phyloP scores from a whole-genome alignment of 2,329 filamentous ascomycete species.

The Paecilomyces sp. region DNA sequence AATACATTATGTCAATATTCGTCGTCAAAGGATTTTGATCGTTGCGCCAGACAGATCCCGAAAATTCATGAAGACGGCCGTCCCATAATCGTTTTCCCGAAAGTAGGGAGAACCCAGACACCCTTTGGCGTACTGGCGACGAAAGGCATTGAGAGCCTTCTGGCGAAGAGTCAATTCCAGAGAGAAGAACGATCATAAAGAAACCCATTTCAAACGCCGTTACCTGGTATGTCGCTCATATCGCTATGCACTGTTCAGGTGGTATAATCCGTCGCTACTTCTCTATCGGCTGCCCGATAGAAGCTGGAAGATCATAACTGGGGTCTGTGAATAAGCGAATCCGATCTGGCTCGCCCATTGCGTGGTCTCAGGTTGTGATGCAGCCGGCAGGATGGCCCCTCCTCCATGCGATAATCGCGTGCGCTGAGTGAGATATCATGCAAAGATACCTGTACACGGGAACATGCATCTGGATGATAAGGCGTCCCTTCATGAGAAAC shows the following conservation, averaged over 20 bases:
- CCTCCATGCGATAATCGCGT: neutral
- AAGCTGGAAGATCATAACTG: neutral
- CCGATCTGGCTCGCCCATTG: neutral
- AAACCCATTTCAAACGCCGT: neutral
- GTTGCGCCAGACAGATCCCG: neutral
- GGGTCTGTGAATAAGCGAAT: neutral
- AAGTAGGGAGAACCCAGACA: neutral
- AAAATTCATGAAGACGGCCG: neutral
- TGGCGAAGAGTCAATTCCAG: neutral
- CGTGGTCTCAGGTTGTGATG: neutral
- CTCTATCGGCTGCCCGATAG: neutral
- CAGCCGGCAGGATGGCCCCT: neutral
- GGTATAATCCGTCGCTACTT: neutral
- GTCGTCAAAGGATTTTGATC: neutral
- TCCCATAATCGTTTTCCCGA: neutral
- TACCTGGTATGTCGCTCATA: neutral
- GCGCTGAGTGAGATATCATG: neutral
- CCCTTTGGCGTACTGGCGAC: neutral
- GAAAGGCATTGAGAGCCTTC: neutral
- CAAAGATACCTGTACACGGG: neutral
- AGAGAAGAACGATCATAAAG: neutral
- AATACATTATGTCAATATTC: neutral
- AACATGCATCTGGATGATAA: neutral
- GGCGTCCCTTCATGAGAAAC: neutral
- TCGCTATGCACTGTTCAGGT: neutral